Evolutionary conservation across 306 rosid genomes (phyloP).

Genomic region (Oxytropis ochrocephala): DNA sequence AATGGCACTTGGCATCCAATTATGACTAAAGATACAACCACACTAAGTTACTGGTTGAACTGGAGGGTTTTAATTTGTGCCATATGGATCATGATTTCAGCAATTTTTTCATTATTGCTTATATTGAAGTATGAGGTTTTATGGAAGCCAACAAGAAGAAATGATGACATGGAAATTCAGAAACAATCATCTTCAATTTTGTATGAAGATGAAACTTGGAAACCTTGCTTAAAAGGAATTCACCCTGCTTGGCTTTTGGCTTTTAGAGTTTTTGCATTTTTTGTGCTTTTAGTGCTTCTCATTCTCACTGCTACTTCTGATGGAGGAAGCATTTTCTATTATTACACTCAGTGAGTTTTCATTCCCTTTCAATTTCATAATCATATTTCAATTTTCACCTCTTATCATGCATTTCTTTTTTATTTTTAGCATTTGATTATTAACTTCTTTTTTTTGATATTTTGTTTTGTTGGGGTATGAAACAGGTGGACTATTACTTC

Average conservation of each 20-base stretch:
- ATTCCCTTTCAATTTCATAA: slow-evolving; percentile 3
- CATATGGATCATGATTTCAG: slow-evolving; percentile 50
- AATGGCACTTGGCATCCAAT: slow-evolving; percentile 72
- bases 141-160: slow-evolving; percentile 7
- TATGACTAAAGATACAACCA: slow-evolving; percentile 68
- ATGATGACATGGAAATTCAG: slow-evolving; percentile 27
- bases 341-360: slow-evolving; percentile 73
- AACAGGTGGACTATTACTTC: slow-evolving; percentile 90
- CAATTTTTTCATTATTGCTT: slow-evolving; percentile 35
- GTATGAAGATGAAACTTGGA: slow-evolving; percentile 94
- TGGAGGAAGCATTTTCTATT: slow-evolving; percentile 74
- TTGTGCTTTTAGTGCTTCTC: slow-evolving; percentile 73
- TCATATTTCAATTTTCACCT: slow-evolving; percentile 10
- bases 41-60: slow-evolving; percentile 69
- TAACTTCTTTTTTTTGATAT: background rate
- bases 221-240: slow-evolving; percentile 76
- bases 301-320: slow-evolving; percentile 47
- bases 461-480: slow-evolving; percentile 12
- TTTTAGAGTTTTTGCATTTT: slow-evolving; percentile 70
- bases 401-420: background rate
- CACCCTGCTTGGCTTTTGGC: slow-evolving; percentile 90
- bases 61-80: slow-evolving; percentile 82
- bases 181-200: slow-evolving; percentile 37
- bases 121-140: slow-evolving; percentile 54
- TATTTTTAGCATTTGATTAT: slow-evolving; percentile 1